Conservation (phyloP, 495 filamentous ascomycete species). For the Daldinia loculata region DNA sequence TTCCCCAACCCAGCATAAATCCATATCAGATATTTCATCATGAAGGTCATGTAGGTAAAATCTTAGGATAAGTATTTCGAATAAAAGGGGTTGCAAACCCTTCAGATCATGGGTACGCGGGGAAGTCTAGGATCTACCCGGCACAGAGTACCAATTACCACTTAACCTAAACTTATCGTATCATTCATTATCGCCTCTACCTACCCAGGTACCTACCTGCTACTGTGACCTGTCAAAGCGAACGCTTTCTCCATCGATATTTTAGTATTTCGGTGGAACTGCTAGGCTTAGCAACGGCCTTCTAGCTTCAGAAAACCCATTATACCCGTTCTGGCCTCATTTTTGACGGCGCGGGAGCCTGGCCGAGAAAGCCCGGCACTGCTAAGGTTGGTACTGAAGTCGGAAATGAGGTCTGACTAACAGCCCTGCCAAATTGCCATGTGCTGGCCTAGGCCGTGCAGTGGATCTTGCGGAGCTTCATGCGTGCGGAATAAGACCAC, state of each 20-base stretch:
- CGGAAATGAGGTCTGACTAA: constrained; percentile 37
- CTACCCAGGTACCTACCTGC: neutral
- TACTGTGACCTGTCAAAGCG: neutral
- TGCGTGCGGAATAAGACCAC: constrained; percentile 40
- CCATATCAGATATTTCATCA: constrained; percentile 11
- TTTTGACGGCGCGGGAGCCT: constrained; percentile 15
- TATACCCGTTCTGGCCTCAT: constrained; percentile 18
- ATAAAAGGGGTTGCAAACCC: constrained; percentile 3
- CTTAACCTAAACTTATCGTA: neutral
- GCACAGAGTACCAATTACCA: constrained; percentile 1
- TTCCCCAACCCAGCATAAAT: constrained; percentile 20
- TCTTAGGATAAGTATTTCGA: neutral
- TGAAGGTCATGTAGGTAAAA: constrained; percentile 30
- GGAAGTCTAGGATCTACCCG: constrained; percentile 31
- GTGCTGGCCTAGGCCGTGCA: constrained; percentile 20
- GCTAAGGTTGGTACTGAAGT: constrained; percentile 27
- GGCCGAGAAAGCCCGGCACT: constrained; percentile 3
- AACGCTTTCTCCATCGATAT: neutral
- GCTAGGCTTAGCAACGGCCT: neutral
- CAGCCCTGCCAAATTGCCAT: constrained; percentile 38
- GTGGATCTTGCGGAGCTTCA: constrained; percentile 29
- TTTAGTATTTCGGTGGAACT: neutral
- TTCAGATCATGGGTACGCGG: constrained; percentile 6
- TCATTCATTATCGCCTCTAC: neutral
- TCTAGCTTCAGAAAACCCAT: constrained; percentile 17